phyloP scores from a whole-genome alignment of 345 rosid species.

The Eucalyptus sp. region DNA sequence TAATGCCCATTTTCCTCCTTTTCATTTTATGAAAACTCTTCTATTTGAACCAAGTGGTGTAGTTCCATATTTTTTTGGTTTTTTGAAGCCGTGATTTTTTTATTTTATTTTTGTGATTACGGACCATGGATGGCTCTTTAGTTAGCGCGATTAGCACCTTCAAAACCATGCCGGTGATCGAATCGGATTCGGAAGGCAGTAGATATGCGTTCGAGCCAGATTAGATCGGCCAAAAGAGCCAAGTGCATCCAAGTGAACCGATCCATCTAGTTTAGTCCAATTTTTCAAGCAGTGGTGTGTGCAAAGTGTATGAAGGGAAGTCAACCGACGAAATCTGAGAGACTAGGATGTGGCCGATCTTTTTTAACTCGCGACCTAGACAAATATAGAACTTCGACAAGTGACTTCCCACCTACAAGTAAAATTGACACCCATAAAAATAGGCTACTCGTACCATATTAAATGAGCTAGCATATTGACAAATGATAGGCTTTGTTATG shows the following conservation, averaged over 20 bases:
- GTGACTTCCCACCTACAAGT: background rate
- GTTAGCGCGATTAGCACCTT: background rate
- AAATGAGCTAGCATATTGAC: background rate
- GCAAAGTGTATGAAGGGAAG: no score
- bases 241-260: background rate
- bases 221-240: background rate
- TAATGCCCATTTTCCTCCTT: background rate
- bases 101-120: background rate
- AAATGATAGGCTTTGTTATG: background rate
- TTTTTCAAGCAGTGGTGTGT: background rate
- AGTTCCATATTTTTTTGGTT: background rate
- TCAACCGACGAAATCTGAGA: background rate
- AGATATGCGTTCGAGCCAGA: background rate
- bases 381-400: background rate
- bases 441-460: background rate
- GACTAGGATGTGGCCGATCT: background rate
- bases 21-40: background rate
- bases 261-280: background rate
- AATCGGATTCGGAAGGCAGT: background rate
- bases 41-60: background rate
- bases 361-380: background rate
- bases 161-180: background rate
- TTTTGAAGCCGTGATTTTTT: background rate
- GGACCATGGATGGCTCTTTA: background rate
- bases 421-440: background rate